Evolutionary conservation across 805 yeast genomes (phyloP).

Genomic region (Deakozyma indianensis): DNA sequence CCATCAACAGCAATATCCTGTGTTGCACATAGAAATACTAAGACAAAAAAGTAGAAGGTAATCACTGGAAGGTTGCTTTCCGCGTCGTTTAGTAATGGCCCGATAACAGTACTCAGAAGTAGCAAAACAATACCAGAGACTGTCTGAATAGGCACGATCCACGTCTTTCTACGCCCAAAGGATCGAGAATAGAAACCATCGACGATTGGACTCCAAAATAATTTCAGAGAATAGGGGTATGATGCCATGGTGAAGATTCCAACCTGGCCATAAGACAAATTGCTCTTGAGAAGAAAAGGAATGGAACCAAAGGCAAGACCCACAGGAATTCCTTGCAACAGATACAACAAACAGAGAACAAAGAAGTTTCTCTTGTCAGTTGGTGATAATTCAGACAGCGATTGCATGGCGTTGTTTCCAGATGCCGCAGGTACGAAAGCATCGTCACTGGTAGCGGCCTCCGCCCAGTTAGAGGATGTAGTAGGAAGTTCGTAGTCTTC

Average conservation of each 20-base stretch:
- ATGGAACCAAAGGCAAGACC: constrained; percentile 91
- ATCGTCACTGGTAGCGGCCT: background rate
- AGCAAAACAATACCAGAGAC: constrained; percentile 60
- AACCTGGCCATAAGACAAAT: constrained; percentile 72
- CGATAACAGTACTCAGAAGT: constrained; percentile 46
- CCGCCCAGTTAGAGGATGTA: background rate
- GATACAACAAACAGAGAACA: constrained; percentile 57
- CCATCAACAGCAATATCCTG: constrained; percentile 99
- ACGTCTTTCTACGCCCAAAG: constrained; percentile 73
- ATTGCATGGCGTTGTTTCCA: background rate
- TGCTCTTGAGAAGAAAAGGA: constrained; percentile 76
- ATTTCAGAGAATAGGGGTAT: constrained; percentile 84
- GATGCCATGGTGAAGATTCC: constrained; percentile 87
- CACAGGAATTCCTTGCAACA: constrained; percentile 92
- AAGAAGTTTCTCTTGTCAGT: constrained; percentile 62
- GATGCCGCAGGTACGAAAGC: background rate
- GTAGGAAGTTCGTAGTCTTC: background rate
- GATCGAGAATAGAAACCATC: constrained; percentile 62
- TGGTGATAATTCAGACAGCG: constrained; percentile 13
- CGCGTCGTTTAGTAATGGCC: constrained; percentile 35
- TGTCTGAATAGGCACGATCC: constrained; percentile 90
- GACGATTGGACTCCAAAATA: constrained; percentile 92
- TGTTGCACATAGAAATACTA: constrained; percentile 86
- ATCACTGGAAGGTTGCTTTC: constrained; percentile 34
- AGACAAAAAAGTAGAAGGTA: constrained; percentile 56